Percentiles rank a stretch among this genome's conserved stretches.
phyloP scores from a whole-genome alignment of 306 rosid species.

The Carpinus fangiana region DNA sequence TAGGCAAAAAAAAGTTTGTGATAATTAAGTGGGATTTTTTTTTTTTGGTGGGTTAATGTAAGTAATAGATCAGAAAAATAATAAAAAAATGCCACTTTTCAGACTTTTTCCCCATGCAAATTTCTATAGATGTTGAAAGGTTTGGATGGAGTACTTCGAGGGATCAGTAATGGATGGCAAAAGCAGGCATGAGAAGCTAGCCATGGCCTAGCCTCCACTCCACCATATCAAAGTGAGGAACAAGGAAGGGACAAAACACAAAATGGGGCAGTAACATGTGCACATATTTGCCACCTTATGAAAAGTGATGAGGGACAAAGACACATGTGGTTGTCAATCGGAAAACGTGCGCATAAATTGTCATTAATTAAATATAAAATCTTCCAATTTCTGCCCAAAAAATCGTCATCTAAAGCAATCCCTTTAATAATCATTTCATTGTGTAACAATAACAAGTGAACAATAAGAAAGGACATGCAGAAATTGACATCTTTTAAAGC shows the following conservation, averaged over 20 bases:
- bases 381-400: background rate
- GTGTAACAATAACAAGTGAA: background rate
- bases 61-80: too few relatives aligned
- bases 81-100: too few relatives aligned
- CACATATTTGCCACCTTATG: constrained; percentile 17
- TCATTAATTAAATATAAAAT: background rate
- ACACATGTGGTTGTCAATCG: constrained; percentile 56
- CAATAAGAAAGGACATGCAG: background rate
- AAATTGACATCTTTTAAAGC: background rate
- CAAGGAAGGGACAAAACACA: constrained; percentile 49
- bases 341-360: constrained; percentile 31
- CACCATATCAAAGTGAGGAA: constrained; percentile 42
- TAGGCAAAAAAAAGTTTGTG: too few relatives aligned
- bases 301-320: constrained; percentile 49
- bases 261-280: constrained; percentile 65
- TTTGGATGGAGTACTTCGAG: constrained; percentile 34
- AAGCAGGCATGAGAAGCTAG: constrained; percentile 29
- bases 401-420: background rate
- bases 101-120: too few relatives aligned
- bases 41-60: too few relatives aligned
- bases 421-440: too few relatives aligned
- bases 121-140: background rate
- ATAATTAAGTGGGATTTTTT: too few relatives aligned
- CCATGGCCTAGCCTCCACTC: constrained; percentile 44
- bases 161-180: constrained; percentile 36